phyloP scores from a whole-genome alignment of 177 flowering plant genomes.

The Tripterygium wilfordii region DNA sequence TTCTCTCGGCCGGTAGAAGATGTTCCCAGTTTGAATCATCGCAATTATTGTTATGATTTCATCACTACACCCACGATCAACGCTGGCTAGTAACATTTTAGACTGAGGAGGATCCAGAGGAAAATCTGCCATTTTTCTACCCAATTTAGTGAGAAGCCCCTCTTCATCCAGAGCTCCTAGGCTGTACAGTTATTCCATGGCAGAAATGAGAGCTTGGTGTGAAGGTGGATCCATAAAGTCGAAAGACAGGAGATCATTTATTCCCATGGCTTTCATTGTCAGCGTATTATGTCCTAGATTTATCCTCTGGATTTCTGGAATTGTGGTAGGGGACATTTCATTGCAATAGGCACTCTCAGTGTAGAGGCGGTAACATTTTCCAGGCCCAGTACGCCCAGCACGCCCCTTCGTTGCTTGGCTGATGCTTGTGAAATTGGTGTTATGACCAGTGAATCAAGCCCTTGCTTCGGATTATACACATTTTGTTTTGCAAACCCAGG shows the following conservation, averaged over 20 bases:
- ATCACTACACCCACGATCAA: slow-evolving; percentile 93
- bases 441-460: slow-evolving; percentile 62
- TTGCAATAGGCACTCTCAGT: slow-evolving; percentile 91
- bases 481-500: slow-evolving; percentile 98
- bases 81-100: slow-evolving; percentile 90
- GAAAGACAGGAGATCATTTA: slow-evolving; percentile 84
- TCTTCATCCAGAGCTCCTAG: slow-evolving; percentile 94
- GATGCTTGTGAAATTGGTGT: slow-evolving; percentile 98
- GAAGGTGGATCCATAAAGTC: slow-evolving; percentile 97
- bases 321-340: slow-evolving; percentile 86
- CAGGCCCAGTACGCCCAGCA: slow-evolving; percentile 99
- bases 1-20: slow-evolving; percentile 86
- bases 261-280: slow-evolving; percentile 92
- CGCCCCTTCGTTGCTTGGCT: slow-evolving; percentile 95
- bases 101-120: slow-evolving; percentile 88
- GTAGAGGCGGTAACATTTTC: slow-evolving; percentile 92
- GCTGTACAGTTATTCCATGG: slow-evolving; percentile 90
- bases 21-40: slow-evolving; percentile 90
- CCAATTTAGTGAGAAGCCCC: slow-evolving; percentile 86
- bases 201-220: slow-evolving; percentile 92
- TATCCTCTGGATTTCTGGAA: slow-evolving; percentile 93
- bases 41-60: slow-evolving; percentile 90
- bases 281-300: slow-evolving; percentile 75
- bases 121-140: slow-evolving; percentile 92
- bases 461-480: slow-evolving; percentile 89